Evolutionary conservation across 106 monocot genomes (phyloP).

Genomic region (Chionographis japonica): DNA sequence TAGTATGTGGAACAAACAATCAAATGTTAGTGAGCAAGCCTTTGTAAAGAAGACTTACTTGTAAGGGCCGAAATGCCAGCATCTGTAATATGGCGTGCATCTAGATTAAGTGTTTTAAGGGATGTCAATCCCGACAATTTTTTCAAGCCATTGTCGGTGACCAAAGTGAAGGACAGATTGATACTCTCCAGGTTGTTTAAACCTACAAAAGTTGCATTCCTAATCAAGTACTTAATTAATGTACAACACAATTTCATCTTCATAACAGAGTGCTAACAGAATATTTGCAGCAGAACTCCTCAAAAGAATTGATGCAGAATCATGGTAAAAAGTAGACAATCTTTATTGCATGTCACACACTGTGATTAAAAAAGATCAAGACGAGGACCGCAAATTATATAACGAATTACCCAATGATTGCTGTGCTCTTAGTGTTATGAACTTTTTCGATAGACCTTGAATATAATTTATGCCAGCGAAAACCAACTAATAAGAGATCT

Average conservation of each 20-base stretch:
- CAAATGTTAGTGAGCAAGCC: not conserved
- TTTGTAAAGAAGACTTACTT: constrained; percentile 33
- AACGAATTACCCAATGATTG: too few species aligned
- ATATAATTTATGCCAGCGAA: too few species aligned
- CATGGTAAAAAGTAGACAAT: too few species aligned
- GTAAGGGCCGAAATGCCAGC: constrained; percentile 76
- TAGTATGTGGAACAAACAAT: not conserved
- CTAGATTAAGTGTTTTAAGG: constrained; percentile 86
- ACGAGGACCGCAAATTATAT: too few species aligned
- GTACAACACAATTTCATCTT: not conserved
- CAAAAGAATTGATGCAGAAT: too few species aligned
- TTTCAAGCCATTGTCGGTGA: constrained; percentile 71
- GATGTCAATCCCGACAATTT: constrained; percentile 79
- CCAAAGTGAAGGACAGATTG: constrained; percentile 86
- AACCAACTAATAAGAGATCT: too few species aligned
- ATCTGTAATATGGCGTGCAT: constrained; percentile 88
- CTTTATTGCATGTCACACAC: too few species aligned
- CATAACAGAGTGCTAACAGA: not conserved
- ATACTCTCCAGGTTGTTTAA: constrained; percentile 66
- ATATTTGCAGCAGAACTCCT: too few species aligned
- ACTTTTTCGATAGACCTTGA: too few species aligned
- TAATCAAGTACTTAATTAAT: not conserved
- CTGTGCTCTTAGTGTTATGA: too few species aligned
- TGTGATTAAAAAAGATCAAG: too few species aligned
- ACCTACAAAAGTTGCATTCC: constrained; percentile 30